Conservation (phyloP, 164 flowering plant species). For the Macadamia tetraphylla region DNA sequence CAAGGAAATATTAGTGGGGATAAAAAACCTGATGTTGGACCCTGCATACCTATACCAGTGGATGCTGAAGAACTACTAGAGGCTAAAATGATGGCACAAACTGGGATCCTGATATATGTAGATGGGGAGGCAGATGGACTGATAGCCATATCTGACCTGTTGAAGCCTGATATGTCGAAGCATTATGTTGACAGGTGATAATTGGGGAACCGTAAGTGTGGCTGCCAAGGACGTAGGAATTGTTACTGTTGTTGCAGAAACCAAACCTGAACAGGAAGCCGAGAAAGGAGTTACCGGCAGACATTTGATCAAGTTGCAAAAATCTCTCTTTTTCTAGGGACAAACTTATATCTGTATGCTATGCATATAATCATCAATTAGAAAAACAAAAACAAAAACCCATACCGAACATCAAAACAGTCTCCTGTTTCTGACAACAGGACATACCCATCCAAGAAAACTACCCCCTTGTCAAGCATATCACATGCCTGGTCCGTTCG, state of each 20-base stretch:
- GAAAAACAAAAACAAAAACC: too few relatives aligned
- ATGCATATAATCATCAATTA: too few relatives aligned
- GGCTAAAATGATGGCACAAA: slow-evolving; percentile 69
- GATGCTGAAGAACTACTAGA: slow-evolving; percentile 67
- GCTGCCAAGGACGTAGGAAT: slow-evolving; percentile 77
- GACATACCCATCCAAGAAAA: too few relatives aligned
- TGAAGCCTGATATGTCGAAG: slow-evolving; percentile 64
- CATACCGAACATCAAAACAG: too few relatives aligned
- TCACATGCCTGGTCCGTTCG: too few relatives aligned
- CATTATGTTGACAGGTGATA: slow-evolving; percentile 90
- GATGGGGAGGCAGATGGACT: slow-evolving; percentile 52
- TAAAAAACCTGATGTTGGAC: slow-evolving; percentile 63
- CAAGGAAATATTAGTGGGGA: slow-evolving; percentile 69
- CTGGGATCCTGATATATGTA: slow-evolving; percentile 70
- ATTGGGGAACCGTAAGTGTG: slow-evolving; percentile 82
- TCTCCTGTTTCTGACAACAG: too few relatives aligned
- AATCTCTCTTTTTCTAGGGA: too few relatives aligned
- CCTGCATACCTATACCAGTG: slow-evolving; percentile 35
- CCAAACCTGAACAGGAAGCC: slow-evolving; percentile 78
- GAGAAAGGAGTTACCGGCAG: slow-evolving; percentile 75
- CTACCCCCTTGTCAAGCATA: too few relatives aligned
- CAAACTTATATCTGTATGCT: too few relatives aligned
- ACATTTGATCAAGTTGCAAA: too few relatives aligned
- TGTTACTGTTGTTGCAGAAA: slow-evolving; percentile 69
- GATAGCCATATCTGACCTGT: slow-evolving; percentile 72